phyloP scores from a whole-genome alignment of 129 eudicot species.

The Rutidosis leptorrhynchoides region DNA sequence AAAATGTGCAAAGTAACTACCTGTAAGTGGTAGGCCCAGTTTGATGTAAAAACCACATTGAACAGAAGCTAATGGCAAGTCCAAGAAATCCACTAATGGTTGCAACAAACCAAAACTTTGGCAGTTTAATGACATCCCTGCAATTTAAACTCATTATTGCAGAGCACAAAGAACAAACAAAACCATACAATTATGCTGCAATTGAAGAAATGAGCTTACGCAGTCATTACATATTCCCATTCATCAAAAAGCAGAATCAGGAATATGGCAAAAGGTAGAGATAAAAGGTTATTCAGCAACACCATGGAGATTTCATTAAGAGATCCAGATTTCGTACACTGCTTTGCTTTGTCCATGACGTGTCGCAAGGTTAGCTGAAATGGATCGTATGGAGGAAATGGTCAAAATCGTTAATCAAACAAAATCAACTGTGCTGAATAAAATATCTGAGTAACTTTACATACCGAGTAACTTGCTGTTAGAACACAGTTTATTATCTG shows the following conservation, averaged over 20 bases:
- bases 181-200: neutral
- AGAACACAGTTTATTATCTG: constrained; percentile 59
- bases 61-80: constrained; percentile 76
- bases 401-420: too few relatives aligned
- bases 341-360: constrained; percentile 79
- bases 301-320: constrained; percentile 85
- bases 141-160: constrained; percentile 3
- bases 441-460: too few relatives aligned
- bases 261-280: constrained; percentile 62
- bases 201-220: constrained; percentile 37
- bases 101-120: constrained; percentile 79
- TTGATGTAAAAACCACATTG: constrained; percentile 81
- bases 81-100: constrained; percentile 74
- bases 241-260: constrained; percentile 60
- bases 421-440: too few relatives aligned
- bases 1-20: constrained; percentile 31
- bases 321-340: constrained; percentile 66
- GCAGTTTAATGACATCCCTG: constrained; percentile 58
- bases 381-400: too few relatives aligned
- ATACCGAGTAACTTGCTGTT: constrained; percentile 82
- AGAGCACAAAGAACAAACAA: too few relatives aligned
- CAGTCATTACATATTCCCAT: constrained; percentile 58
- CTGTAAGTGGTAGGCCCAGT: constrained; percentile 86
- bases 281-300: constrained; percentile 61
- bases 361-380: constrained; percentile 74